Base-by-base conservation (phyloP, 2,329 filamentous ascomycete genomes). In the Diplodia sapinea region DNA sequence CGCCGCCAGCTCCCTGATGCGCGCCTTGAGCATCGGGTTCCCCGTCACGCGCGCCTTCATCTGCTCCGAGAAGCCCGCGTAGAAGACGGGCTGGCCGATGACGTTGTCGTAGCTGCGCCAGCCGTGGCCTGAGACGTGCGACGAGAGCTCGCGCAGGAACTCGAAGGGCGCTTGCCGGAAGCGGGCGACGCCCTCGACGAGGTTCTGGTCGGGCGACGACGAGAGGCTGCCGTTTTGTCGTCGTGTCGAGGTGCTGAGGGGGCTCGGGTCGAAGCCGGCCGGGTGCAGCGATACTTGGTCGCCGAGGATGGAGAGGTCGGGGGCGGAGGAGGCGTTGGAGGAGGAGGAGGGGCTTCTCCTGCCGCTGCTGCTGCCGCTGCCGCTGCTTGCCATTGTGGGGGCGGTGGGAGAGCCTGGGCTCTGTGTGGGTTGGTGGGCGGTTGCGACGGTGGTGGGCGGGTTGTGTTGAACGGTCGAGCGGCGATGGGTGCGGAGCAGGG, bases 41-140 rank as follows among this genome's bases (percentile, higher is more conserved):
- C 86, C 88, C 73, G 97, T 82, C 33, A 98, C 90, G 73, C 86
- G 85, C 26, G 83, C 83, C 80, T 91, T 96, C 87, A 99, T 97
- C 68, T 93, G 89, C 71, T 97, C 94, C 33, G 89, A 90, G 80
- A 97, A 99, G 31, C 95, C 95, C 0, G 89, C 82, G 79, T 97
- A 99, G 82, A 94, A 98, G 70, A 97, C 90, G 11, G 93, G 93
- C 77, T 97, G 94, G 26, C 95, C 95, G 73, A 98, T 90, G 70
- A 94, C 86, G 70, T 91, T 84, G 75, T 98, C 93, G 82, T 99
- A 99, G 69, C 92, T 92, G 69, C 95, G 91, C 95, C 95, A 99
- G 77, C 94, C 94, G 62, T 91, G 91, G 66, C 95, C 95, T 13
- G 93, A 94, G 70, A 98, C 91, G 80, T 98, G 94, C 40, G 97